Conservation (phyloP, 208 protist species). For the Trypanosoma caninum region DNA sequence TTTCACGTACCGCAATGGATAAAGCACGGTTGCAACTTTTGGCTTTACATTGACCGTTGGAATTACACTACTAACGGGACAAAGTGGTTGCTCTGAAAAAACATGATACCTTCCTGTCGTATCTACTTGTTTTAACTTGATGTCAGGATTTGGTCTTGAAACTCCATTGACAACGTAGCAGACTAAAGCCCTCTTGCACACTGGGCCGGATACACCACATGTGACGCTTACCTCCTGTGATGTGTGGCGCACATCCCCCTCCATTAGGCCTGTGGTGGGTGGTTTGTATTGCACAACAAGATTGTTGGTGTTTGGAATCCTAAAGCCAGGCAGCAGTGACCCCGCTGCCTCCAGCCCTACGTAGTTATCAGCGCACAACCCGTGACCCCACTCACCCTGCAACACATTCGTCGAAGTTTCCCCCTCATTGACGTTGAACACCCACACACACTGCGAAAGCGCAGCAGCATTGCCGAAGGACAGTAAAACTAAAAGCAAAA, state of each 20-base stretch:
- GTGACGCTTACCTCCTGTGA: constrained; percentile 32
- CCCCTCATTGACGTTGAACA: constrained; percentile 35
- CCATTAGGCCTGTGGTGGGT: constrained; percentile 27
- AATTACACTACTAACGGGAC: constrained; percentile 9
- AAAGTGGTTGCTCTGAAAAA: constrained; percentile 7
- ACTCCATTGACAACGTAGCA: constrained; percentile 37
- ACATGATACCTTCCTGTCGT: too few species aligned
- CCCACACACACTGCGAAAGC: constrained; percentile 27
- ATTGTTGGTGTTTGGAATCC: constrained; percentile 8
- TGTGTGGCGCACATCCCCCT: constrained; percentile 21
- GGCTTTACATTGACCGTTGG: constrained; percentile 1
- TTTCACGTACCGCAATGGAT: constrained; percentile 13
- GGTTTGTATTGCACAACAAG: constrained; percentile 32
- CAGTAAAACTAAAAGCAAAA: neutral
- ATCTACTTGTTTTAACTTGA: too few species aligned
- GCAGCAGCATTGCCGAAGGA: neutral
- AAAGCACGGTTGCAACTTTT: neutral
- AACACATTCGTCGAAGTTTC: constrained; percentile 8
- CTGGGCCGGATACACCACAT: constrained; percentile 44
- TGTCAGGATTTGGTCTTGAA: neutral
- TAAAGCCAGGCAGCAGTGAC: constrained; percentile 1
- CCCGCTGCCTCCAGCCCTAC: neutral
- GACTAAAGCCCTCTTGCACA: constrained; percentile 35
- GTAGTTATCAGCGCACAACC: constrained; percentile 15
- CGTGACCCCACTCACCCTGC: neutral